phyloP scores from a whole-genome alignment of 768 basidiomycete genomes.

The Astraeus odoratus region DNA sequence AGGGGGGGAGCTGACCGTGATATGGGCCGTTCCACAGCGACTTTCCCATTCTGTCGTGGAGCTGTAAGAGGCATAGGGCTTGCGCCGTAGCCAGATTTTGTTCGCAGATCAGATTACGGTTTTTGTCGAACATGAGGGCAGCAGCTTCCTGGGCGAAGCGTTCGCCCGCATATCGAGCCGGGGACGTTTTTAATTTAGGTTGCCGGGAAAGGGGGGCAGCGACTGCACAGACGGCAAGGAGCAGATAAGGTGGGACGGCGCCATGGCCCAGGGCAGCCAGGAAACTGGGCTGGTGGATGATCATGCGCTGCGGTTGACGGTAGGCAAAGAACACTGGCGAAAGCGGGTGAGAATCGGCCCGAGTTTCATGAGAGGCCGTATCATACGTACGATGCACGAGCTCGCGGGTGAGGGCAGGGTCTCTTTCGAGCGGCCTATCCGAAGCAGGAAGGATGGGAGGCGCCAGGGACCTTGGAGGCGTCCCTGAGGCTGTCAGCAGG shows the following conservation, averaged over 20 bases:
- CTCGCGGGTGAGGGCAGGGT: conserved; percentile 61
- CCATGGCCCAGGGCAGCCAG: conserved; percentile 57
- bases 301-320: conserved; percentile 67
- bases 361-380: not conserved
- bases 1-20: conserved; percentile 20
- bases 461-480: conserved; percentile 29
- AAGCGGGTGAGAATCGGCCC: conserved; percentile 2
- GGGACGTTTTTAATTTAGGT: conserved; percentile 49
- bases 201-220: conserved; percentile 73
- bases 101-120: conserved; percentile 52
- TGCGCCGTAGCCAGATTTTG: conserved; percentile 68
- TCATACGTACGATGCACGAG: conserved; percentile 63
- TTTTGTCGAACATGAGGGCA: conserved; percentile 63
- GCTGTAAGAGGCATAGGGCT: conserved; percentile 65
- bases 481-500: conserved; percentile 28
- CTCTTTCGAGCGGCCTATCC: conserved; percentile 44
- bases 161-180: conserved; percentile 49
- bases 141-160: conserved; percentile 52
- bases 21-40: conserved; percentile 25
- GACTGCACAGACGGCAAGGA: conserved; percentile 70
- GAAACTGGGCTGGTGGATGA: conserved; percentile 78
- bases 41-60: conserved; percentile 50
- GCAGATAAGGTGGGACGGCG: conserved; percentile 60
- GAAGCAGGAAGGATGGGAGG: conserved; percentile 27
- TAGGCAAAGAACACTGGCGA: conserved; percentile 72